Base-by-base conservation (phyloP, 129 eudicot species). In the Escallonia rubra region DNA sequence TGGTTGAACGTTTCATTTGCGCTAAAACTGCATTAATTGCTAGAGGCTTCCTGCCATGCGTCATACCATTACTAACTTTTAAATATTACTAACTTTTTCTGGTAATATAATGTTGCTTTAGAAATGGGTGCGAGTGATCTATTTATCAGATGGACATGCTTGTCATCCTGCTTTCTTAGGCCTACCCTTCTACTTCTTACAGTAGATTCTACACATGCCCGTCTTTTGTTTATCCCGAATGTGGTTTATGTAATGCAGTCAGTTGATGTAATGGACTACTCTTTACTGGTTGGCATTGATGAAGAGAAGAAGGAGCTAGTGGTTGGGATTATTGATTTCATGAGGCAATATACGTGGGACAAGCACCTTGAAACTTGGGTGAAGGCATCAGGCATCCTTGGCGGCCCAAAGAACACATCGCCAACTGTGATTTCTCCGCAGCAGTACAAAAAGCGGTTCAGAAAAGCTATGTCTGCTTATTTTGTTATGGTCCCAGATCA, bases 261-360 rank as follows among this genome's bases (percentile, higher is more conserved):
- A 9, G 61, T 77, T 45, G 83, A 80, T 74, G 90, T 84, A 40
- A 84, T 80, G 90, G 90, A 84, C 75, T 84, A 84, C 70, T 84
- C 90, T 9, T 47, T 84, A 55, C 78, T 84, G 34, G 90, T 80
- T 39, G 90, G 90, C 16, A 34, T 84, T 8, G 90, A 84, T 54
- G 86, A 80, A 67, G 83, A 84, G 49, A 84, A 80, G 47, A 83
- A 80, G n/a, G 83, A 84, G 71, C 73, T 84, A 8, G 90, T 84
- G 43, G 57, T 84, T 7, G 90, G 90, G 43, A 84, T 84, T 7
- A 84, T 84, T 55, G 90, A 84, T 60, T 84, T 84, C 79, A 84
- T 84, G 90, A 80, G 90, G 69, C 90, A 84, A 46, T 84, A 80
- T 59, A 84, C 90, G 6, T 84, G 90, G 90, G 90, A 84, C 44